Base-by-base conservation (phyloP, 257 asterid species). In the Fraxinus cuspidata region DNA sequence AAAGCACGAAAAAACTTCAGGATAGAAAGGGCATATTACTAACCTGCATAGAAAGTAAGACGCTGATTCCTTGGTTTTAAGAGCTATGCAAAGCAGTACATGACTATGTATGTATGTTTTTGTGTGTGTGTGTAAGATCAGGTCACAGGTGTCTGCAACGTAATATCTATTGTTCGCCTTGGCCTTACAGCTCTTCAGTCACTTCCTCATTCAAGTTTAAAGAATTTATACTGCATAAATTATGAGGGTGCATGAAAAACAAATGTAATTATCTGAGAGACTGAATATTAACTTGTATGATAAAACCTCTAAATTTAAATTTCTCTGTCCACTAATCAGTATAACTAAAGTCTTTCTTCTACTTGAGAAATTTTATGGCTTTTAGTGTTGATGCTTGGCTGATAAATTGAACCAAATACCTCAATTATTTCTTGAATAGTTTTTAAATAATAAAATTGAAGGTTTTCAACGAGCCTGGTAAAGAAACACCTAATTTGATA, bases 171-270 rank as follows among this genome's bases (percentile, higher is more conserved):
- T 53, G 64, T 42, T n/a, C n/a, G 64, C 9, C 9, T 53, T 53
- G 64, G 64, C 64, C 1, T 53, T 18, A 7, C 64, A 53, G 2
- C 10, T 53, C 64, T 18, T 53, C 64, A 18, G 19, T 53, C 63
- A 53, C 53, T 19, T 7, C 49, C 44, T 15, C 18, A 15, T 10
- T n/a, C 51, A 38, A 42, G 49, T 35, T 38, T 38, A 70, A 11
- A 16, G 44, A 70, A 37, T 69, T 69, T 6, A 68, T 68, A 69
- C 27, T 34, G 73, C 42, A 37, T 38, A 70, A 70, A 70, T 5
- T n/a, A 15, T 34, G 19, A 35, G 29, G 18, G 6, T 21, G 42
- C 73, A 25, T 40, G 10, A 40, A 40, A 35, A 7, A 18, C 19
- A 18, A 12, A 70, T 35, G 12, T 70, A 5, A 32, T 35, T 44